Base-by-base conservation (phyloP, 768 basidiomycete species). In the Mycena albidolilacea region DNA sequence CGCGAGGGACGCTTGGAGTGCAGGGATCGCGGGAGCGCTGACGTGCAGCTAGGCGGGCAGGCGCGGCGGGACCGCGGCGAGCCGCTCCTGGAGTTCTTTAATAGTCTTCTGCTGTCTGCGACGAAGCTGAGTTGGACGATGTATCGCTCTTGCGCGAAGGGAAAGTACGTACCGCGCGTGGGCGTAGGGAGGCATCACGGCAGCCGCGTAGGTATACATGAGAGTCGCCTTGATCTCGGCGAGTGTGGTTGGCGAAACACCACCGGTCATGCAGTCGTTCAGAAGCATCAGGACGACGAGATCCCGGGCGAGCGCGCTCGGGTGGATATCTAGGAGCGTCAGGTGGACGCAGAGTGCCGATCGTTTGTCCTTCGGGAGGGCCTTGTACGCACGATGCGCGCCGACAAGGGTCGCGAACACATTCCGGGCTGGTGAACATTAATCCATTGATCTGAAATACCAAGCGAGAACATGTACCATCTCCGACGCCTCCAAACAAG, bases 401-500 rank as follows among this genome's bases (percentile, higher is more conserved):
- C 78, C 80, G 38, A 81, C 72, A 37, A 81, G 43, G 6, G 80
- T 78, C 0, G 77, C 80, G 59, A 76, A 81, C 7, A 75, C 78
- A 64, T 82, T 80, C 9, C 79, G 77, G 11, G 73, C 77, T 79
- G 54, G 14, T 37, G 15, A 10, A 67, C 50, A 7, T 43, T 17
- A 43, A 57, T 15, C 12, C 38, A 41, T 3, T 10, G 23, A 50
- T 57, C 7, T 48, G 5, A 17, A 44, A 44, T 7, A 54, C 12
- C 10, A 14, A 57, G 30, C 5, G 23, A 10, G 35, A 35, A 21
- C 35, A 68, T 74, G 7, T 60, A 79, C 78, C 78, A 68, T 81
- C 81, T 11, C 77, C 81, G 15, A 77, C 74, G 7, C 81, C 81
- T 41, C 76, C 81, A n/a, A 81, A 74, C 21, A 80, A 71, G 54